Conservation (phyloP, 441 rosid genomes). For the Croton setiger region DNA sequence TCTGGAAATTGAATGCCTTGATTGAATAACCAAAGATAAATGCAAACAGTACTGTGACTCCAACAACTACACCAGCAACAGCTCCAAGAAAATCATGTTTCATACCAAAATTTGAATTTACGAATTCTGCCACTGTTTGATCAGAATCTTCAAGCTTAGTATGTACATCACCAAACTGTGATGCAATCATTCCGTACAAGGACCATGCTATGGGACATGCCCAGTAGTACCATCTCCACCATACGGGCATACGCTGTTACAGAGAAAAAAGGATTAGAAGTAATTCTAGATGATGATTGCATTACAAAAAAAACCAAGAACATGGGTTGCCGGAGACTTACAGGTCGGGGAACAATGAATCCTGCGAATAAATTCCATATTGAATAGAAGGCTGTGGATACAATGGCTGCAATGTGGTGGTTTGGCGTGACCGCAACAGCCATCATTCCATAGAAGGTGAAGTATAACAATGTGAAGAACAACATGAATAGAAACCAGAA, state of each 20-base stretch:
- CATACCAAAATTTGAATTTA: neutral
- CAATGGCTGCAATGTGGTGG: neutral
- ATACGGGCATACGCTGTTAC: neutral
- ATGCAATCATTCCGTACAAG: neutral
- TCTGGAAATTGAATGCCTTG: neutral
- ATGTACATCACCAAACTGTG: neutral
- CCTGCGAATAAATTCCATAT: conserved; percentile 54
- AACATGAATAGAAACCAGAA: conserved; percentile 62
- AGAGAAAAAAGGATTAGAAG: too few species aligned
- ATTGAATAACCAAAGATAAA: neutral
- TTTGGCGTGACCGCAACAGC: neutral
- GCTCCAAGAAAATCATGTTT: neutral
- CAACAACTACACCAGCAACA: neutral
- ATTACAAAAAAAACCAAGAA: neutral
- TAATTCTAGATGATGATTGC: too few species aligned
- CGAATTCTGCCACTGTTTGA: neutral
- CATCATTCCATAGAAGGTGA: conserved; percentile 33
- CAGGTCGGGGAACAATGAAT: conserved; percentile 49
- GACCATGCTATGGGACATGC: neutral
- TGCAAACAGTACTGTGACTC: neutral
- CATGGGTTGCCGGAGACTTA: conserved; percentile 22
- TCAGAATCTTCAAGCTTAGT: neutral
- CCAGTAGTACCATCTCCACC: neutral
- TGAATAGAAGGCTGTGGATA: conserved; percentile 9
- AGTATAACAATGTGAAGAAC: conserved; percentile 52